A percentile compares a stretch with the other conserved stretches of the same genome.
Conservation (phyloP, 768 basidiomycete genomes). For the Russula sp. region DNA sequence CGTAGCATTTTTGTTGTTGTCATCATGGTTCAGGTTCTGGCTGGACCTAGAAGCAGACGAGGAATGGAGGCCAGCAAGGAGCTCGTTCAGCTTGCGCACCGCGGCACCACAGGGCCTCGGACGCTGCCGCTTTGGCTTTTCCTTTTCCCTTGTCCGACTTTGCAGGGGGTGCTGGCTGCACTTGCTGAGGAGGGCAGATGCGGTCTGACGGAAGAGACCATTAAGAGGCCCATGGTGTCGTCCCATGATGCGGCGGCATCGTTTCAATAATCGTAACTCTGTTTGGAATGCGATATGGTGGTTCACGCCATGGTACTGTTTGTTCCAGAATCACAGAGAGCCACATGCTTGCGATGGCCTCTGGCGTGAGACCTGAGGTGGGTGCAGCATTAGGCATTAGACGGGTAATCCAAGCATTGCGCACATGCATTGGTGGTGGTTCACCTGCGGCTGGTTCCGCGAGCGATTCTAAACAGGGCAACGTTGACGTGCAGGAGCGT, state of each 20-base stretch:
- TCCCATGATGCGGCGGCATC: constrained; percentile 14
- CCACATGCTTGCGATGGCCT: no score
- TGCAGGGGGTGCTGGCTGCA: neutral
- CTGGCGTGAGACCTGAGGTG: no score
- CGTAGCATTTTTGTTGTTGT: neutral
- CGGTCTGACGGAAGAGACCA: constrained; percentile 6
- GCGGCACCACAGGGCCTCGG: constrained; percentile 10
- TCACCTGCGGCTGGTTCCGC: no score
- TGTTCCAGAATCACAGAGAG: no score
- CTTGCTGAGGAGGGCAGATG: neutral
- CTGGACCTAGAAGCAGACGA: neutral
- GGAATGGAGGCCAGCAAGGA: constrained; percentile 6
- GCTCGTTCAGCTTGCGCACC: constrained; percentile 19
- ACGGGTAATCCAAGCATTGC: no score
- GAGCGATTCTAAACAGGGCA: no score
- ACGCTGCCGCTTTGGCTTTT: constrained; percentile 9
- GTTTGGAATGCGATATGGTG: no score
- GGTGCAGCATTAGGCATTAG: no score
- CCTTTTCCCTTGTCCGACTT: constrained; percentile 14
- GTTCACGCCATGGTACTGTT: no score
- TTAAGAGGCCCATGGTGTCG: constrained; percentile 10
- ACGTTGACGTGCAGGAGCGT: no score
- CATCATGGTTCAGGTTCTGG: neutral
- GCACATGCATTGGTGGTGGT: no score
- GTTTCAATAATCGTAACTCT: neutral